Evolutionary conservation across 1,139 yeast species (phyloP), one percentile per base, ranked within the genome.

Genomic region (Candida sp.): DNA sequence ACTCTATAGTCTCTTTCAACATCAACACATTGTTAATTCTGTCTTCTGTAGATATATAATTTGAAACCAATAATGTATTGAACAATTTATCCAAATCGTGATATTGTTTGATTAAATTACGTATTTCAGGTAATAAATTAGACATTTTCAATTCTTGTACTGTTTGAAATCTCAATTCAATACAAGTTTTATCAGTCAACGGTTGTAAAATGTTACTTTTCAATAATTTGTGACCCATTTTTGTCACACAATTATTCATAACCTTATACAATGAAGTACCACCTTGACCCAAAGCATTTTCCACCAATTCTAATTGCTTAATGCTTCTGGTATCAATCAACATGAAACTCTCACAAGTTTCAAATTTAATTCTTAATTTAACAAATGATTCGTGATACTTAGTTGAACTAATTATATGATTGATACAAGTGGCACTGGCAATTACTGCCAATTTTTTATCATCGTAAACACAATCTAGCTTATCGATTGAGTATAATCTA

Each of bases 141-240:
- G 29, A 25, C 11, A 25, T 11, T 25, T 56, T 44, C 15, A 74
- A 48, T 41, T 70, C 75, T 27, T 58, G 50, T 0, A 72, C 69
- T 0, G 75, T 58, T 4, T 61, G 60, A 9, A 61, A 50, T 33
- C 79, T 58, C 39, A 63, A 51, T 12, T 53, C 42, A 2, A 75
- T 61, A 27, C 70, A 61, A 1, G 49, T 49, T 22, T 47, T 49
- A 46, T 69, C 68, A 0, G 76, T 70, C 22, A 75, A 53, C 0
- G 80, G 80, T 44, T 75, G 81, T 15, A 75, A 49, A 4, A 75
- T 61, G 42, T 64, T 69, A 21, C 61, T 66, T 46, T 66, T 61
- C 36, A 75, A 52, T 12, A 66, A 48, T 41, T 79, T 50, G 19
- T 56, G 59, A 1, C 80, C 81, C 79, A 75, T 75, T 41, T 67